Evolutionary conservation across 129 eudicot genomes (phyloP).

Genomic region (Arctium lappa): DNA sequence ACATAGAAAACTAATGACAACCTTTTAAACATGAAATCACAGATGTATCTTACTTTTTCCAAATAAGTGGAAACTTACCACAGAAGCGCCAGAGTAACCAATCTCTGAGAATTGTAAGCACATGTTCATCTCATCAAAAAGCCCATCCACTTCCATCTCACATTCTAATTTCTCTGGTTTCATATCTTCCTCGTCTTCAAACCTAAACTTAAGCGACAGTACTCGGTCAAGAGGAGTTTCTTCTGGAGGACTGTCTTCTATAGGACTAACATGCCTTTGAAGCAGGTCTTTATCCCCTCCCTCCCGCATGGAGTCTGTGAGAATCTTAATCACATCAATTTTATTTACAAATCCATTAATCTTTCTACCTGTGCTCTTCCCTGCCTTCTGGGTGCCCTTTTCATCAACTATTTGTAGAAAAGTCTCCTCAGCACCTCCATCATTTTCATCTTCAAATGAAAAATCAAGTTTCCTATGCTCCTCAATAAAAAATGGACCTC

Average conservation of each 20-base stretch:
- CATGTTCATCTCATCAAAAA: slow-evolving; percentile 46
- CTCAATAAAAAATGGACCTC: background rate
- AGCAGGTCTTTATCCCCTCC: slow-evolving; percentile 22
- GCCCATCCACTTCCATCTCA: slow-evolving; percentile 41
- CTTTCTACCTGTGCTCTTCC: slow-evolving; percentile 4
- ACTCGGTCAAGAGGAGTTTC: slow-evolving; percentile 7
- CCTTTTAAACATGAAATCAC: background rate
- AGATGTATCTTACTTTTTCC: background rate
- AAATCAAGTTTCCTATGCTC: slow-evolving; percentile 12
- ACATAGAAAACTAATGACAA: background rate
- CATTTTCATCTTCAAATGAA: slow-evolving; percentile 12
- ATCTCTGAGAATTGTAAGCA: slow-evolving; percentile 27
- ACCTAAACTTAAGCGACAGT: slow-evolving; percentile 40
- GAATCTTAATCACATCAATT: slow-evolving; percentile 21
- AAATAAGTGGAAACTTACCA: slow-evolving; percentile 33
- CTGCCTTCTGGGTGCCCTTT: background rate
- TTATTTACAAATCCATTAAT: background rate
- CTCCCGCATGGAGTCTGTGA: slow-evolving; percentile 32
- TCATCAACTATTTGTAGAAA: slow-evolving; percentile 1
- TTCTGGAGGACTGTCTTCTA: background rate
- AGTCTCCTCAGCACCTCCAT: background rate
- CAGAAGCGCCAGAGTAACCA: slow-evolving; percentile 14
- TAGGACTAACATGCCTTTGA: background rate
- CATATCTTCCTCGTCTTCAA: slow-evolving; percentile 31
- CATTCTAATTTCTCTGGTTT: slow-evolving; percentile 29